Percentiles rank a stretch among this genome's conserved stretches.
Conservation (phyloP, 2,329 filamentous ascomycete species). For the Microcyclospora tardicrescens region DNA sequence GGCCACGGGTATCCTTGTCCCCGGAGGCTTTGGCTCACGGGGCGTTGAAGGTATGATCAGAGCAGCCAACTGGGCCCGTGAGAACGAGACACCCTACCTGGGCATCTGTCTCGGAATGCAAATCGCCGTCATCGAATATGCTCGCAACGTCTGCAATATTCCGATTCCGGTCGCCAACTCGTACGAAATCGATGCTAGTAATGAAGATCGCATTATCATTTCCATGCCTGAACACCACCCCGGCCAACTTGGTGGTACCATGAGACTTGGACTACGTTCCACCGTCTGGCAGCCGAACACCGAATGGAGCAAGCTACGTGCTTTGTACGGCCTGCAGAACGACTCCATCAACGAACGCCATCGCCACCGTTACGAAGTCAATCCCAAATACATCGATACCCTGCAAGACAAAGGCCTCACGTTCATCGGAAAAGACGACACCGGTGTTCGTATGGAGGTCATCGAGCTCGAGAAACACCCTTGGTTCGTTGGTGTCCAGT, state of each 20-base stretch:
- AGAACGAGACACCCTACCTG: conserved; percentile 67
- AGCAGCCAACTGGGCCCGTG: conserved; percentile 75
- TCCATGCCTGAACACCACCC: conserved; percentile 85
- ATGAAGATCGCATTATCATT: conserved; percentile 61
- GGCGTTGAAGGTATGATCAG: conserved; percentile 77
- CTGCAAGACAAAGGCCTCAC: conserved; percentile 57
- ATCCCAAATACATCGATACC: conserved; percentile 59
- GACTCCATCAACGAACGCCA: conserved; percentile 54
- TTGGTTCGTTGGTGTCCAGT: conserved; percentile 77
- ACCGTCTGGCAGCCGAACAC: conserved; percentile 62
- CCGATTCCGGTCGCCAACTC: conserved; percentile 38
- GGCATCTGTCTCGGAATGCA: conserved; percentile 92
- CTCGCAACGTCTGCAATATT: conserved; percentile 60
- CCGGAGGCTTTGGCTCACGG: conserved; percentile 68
- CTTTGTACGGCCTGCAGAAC: conserved; percentile 50
- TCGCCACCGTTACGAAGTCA: conserved; percentile 83
- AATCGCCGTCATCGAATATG: conserved; percentile 79
- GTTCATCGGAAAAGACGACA: conserved; percentile 70
- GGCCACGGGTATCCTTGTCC: conserved; percentile 55
- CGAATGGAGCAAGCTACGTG: conserved; percentile 67
- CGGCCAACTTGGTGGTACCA: conserved; percentile 69
- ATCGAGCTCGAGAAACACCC: conserved; percentile 73
- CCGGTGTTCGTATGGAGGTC: conserved; percentile 68
- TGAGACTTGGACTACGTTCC: conserved; percentile 66
- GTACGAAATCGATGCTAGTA: conserved; percentile 44